These are phyloP conservation scores for Cornus suecica DNA, from an alignment of 148 eudicot species.

Conservation along the genomic window DNA sequence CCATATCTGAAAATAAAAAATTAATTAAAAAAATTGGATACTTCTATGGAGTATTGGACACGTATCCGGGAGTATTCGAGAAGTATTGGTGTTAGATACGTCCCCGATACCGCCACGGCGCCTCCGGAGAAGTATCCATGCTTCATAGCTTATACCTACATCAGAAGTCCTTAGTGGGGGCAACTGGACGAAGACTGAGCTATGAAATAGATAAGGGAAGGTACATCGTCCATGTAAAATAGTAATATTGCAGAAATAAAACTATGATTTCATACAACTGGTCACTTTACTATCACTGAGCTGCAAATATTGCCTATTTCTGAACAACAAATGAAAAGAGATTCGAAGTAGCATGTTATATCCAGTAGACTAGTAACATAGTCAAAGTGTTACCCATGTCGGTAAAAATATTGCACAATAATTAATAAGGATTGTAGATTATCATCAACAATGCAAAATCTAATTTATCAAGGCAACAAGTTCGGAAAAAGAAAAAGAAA, in stretches of 20 bases:
- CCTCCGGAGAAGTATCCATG: too few species aligned
- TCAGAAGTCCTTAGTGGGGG: too few species aligned
- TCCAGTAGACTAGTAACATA: background rate
- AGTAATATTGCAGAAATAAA: background rate
- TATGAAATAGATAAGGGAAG: too few species aligned
- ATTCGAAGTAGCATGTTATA: background rate
- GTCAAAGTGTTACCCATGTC: background rate
- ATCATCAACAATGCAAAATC: background rate
- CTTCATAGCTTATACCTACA: too few species aligned
- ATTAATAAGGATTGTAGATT: background rate
- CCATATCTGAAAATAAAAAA: too few species aligned
- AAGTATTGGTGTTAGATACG: too few species aligned
- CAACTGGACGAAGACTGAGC: too few species aligned
- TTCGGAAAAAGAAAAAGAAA: background rate
- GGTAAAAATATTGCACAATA: background rate
- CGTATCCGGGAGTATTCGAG: too few species aligned
- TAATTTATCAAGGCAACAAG: background rate
- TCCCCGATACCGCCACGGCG: too few species aligned
- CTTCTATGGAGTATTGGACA: too few species aligned
- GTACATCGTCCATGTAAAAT: background rate
- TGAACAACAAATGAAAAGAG: background rate
- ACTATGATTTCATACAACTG: background rate
- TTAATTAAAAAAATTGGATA: too few species aligned
- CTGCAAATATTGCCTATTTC: background rate
- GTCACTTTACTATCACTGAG: background rate